phyloP scores from a whole-genome alignment of 2,329 filamentous ascomycete species.

The Neocucurbitaria cava region DNA sequence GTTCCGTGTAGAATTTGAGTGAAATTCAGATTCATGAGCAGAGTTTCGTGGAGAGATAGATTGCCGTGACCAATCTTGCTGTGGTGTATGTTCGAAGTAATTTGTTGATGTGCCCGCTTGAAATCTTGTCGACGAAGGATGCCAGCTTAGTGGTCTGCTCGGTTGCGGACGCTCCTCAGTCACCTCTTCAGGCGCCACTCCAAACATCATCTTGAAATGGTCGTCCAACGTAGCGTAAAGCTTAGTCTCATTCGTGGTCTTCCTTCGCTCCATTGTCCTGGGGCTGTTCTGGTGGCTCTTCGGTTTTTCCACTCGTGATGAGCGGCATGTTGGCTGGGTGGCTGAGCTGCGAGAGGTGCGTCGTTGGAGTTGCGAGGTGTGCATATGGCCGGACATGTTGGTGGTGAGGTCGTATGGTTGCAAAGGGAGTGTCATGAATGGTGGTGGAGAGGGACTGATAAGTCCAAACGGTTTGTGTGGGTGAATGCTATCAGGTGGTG shows the following conservation, averaged over 20 bases:
- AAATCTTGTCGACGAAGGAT: constrained; percentile 66
- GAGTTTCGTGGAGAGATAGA: constrained; percentile 34
- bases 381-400: constrained; percentile 38
- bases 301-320: constrained; percentile 49
- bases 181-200: constrained; percentile 37
- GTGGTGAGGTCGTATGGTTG: constrained; percentile 23
- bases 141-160: constrained; percentile 74
- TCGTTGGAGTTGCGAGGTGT: constrained; percentile 35
- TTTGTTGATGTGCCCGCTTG: constrained; percentile 26
- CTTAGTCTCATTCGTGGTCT: constrained; percentile 47
- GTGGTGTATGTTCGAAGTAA: constrained; percentile 29
- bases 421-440: constrained; percentile 13
- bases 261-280: constrained; percentile 44
- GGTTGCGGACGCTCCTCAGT: constrained; percentile 34
- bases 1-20: constrained; percentile 44
- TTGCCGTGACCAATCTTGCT: constrained; percentile 38
- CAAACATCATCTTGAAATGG: constrained; percentile 52
- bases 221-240: constrained; percentile 50
- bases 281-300: constrained; percentile 50
- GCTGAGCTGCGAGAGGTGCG: constrained; percentile 43
- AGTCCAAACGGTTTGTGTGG: constrained; percentile 14
- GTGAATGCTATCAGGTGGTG: constrained; percentile 16
- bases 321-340: constrained; percentile 34
- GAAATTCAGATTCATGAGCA: constrained; percentile 41
- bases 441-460: constrained; percentile 2